Base-by-base conservation (phyloP, 345 rosid species). In the Aegle marmelos region DNA sequence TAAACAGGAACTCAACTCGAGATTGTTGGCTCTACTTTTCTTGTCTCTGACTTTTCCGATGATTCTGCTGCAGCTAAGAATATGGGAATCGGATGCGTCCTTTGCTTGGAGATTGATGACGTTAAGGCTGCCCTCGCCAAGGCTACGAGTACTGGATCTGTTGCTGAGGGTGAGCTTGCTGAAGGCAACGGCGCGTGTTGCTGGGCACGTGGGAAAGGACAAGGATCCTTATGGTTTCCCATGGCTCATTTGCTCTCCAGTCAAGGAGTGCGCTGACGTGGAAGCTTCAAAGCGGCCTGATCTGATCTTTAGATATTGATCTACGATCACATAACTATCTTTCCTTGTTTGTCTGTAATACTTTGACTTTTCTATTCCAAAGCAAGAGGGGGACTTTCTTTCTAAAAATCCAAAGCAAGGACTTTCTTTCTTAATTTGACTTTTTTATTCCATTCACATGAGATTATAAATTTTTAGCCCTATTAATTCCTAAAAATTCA, bases 201-300 rank as follows among this genome's bases (percentile, higher is more conserved):
- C 83, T 27, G 95, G 89, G 71, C 89, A 85, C 70, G 88, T 86
- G 76, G 91, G 89, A 0, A 89, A 87, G 83, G 85, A 92, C 6
- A 90, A 87, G 86, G 99, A 96, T 64, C 97, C 98, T 0, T 92
- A 88, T 62, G 98, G 99, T 4, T 85, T 83, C 77, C 82, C 84
- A 14, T 94, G 99, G 99, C 61, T 80, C 76, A 78, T 96, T 68
- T 81, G 84, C 77, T 72, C 92, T 30, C 84, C 95, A 1, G 83
- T 79, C 54, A 82, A 81, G 80, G 79, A 81, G 80, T 48, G 60
- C 17, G 78, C 50, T 5, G 83, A 81, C 57, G 89, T 77, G 84
- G 90, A 87, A 73, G 93, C 88, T 24, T 90, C 81, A 73, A 53
- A 54, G 68, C 78, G 83, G 82, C 70, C 45, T 14, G 88, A 81